Evolutionary conservation across 345 rosid genomes (phyloP).

Genomic region (Hibiscus tridactylites): DNA sequence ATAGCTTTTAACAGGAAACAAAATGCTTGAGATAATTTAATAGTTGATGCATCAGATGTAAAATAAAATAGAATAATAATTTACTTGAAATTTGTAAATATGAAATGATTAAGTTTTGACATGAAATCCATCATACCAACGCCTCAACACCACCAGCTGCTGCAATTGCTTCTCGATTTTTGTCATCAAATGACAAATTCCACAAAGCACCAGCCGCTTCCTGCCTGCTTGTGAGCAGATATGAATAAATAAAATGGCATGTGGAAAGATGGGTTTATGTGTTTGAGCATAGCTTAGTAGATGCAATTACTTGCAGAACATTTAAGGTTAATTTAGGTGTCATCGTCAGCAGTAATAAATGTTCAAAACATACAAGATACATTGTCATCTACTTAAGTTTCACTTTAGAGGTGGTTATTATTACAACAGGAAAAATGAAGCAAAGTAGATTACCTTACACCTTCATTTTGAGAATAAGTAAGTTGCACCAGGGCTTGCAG

Average conservation of each 20-base stretch:
- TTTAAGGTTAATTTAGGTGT: not conserved
- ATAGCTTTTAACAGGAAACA: not conserved
- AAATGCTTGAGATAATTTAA: not conserved
- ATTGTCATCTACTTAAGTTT: not conserved
- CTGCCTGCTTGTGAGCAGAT: conserved; percentile 31
- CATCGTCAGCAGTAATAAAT: too few species aligned
- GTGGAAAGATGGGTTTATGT: not conserved
- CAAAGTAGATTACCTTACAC: conserved; percentile 51
- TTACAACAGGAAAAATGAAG: not conserved
- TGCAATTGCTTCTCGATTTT: conserved; percentile 74
- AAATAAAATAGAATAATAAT: not conserved
- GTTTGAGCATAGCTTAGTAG: not conserved
- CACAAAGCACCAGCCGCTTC: conserved; percentile 89
- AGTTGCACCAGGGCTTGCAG: conserved; percentile 89
- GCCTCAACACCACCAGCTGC: conserved; percentile 85
- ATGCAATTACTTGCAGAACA: not conserved
- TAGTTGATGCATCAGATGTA: not conserved
- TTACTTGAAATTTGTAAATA: not conserved
- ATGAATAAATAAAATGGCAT: not conserved
- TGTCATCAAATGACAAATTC: conserved; percentile 83
- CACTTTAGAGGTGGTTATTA: not conserved
- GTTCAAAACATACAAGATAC: not conserved
- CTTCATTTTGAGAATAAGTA: conserved; percentile 72
- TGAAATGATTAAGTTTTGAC: not conserved
- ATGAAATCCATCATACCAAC: conserved; percentile 36